Base-by-base conservation (phyloP, 345 rosid genomes). In the Lagerstroemia speciosa region DNA sequence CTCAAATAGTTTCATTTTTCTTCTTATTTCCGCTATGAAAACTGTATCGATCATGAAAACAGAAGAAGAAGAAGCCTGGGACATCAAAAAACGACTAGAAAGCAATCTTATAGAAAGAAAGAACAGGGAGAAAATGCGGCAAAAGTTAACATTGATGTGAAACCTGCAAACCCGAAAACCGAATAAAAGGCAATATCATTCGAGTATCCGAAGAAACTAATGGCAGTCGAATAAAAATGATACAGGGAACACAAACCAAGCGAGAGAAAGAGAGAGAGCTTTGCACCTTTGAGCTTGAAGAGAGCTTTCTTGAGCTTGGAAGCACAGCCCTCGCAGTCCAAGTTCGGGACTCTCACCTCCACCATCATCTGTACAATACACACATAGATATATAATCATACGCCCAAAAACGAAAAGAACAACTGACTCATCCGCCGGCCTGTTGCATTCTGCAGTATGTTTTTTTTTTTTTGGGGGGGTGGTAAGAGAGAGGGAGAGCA, bases 251-350 rank as follows among this genome's bases (percentile, higher is more conserved):
- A 5, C 38, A 1, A 32, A 33, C 19, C 32, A 62, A 1, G 53
- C 24, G 34, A 24, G 30, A 66, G 53, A 70, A 22, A 33, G 43
- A 24, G 46, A 26, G 1, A 50, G 38, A 41, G 26, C 31, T n/a
- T 15, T 38, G 24, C 11, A 93, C 97, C 98, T 93, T 91, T 91
- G 78, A 93, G 84, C 84, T 89, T 93, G 80, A 81, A 74, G 66
- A 89, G 87, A 72, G 97, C 84, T 80, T 79, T 90, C 91, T 79
- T 93, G 67, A 91, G 75, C 84, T 87, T 93, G 36, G 96, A 77
- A 78, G 94, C 97, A 72, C 98, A 93, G 29, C 96, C 98, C 73
- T 86, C 85, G 64, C 98, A 93, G 67, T 91, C 97, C 70, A 93
- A 71, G 77, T 93, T 93, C 22, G 96, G 96, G 75, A 90, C 96